phyloP scores from a whole-genome alignment of 768 basidiomycete species.

The Trichaptum fuscoviolaceum region DNA sequence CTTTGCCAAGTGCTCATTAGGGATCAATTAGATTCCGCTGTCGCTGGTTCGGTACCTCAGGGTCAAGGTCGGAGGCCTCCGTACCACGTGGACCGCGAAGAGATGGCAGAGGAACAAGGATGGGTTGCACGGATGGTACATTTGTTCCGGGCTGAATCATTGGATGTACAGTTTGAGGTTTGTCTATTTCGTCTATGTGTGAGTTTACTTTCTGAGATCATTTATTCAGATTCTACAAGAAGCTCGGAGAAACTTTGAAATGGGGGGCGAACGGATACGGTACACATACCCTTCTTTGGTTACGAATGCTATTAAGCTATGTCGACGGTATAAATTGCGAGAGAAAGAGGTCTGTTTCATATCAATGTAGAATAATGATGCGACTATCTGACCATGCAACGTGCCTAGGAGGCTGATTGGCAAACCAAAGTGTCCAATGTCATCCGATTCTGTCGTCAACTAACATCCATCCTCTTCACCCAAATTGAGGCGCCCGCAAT shows the following conservation, averaged over 20 bases:
- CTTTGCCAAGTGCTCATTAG: constrained; percentile 89
- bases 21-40: constrained; percentile 62
- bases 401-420: constrained; percentile 77
- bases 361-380: neutral
- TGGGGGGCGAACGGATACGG: constrained; percentile 91
- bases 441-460: constrained; percentile 91
- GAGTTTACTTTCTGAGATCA: neutral
- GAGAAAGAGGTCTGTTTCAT: constrained; percentile 56
- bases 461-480: constrained; percentile 88
- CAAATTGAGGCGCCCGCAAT: constrained; percentile 91
- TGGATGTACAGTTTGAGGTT: constrained; percentile 89
- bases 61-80: constrained; percentile 40
- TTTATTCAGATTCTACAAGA: constrained; percentile 74
- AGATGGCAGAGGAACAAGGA: constrained; percentile 96
- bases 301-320: constrained; percentile 87
- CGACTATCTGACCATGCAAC: neutral
- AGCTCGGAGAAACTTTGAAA: constrained; percentile 83
- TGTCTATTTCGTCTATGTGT: constrained; percentile 17
- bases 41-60: constrained; percentile 28
- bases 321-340: constrained; percentile 82
- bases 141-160: constrained; percentile 81
- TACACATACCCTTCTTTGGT: constrained; percentile 97
- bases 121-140: constrained; percentile 99
- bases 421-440: constrained; percentile 78
- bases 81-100: constrained; percentile 70